A percentile compares a stretch with the other conserved stretches of the same genome.
phyloP scores from a whole-genome alignment of 441 rosid species.

The Aleurites moluccanus region DNA sequence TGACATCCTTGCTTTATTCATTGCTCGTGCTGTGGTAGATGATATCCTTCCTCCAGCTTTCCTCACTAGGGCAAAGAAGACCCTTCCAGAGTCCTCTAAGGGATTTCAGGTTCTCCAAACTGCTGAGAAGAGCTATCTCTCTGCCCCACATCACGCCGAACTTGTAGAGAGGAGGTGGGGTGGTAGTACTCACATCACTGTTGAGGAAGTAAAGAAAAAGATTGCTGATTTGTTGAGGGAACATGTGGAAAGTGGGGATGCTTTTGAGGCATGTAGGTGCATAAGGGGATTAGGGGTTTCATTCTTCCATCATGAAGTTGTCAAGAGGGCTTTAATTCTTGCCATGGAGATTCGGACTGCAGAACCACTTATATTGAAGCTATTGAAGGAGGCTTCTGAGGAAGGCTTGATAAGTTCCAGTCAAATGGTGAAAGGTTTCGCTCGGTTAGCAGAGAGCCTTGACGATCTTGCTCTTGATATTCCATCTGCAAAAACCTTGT shows the following conservation, averaged over 20 bases:
- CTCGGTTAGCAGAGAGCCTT: constrained; percentile 80
- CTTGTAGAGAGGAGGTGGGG: constrained; percentile 99
- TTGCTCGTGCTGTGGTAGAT: constrained; percentile 95
- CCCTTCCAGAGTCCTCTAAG: no score
- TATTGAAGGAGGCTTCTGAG: constrained; percentile 85
- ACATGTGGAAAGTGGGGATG: constrained; percentile 75
- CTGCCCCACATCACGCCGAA: constrained; percentile 98
- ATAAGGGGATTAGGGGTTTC: constrained; percentile 88
- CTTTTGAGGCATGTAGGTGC: constrained; percentile 92
- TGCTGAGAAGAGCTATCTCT: constrained; percentile 95
- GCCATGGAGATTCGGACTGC: constrained; percentile 78
- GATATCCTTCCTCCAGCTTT: constrained; percentile 96
- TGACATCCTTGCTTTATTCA: constrained; percentile 81
- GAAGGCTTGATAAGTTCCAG: constrained; percentile 96
- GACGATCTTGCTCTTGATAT: constrained; percentile 97
- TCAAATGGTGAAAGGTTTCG: constrained; percentile 91
- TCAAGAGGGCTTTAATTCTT: constrained; percentile 89
- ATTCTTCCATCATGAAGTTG: constrained; percentile 98
- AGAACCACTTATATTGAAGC: constrained; percentile 63
- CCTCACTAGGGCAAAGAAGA: constrained; percentile 77
- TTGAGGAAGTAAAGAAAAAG: constrained; percentile 92
- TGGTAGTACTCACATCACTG: constrained; percentile 88
- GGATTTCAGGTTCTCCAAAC: no score
- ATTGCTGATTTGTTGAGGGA: constrained; percentile 83
- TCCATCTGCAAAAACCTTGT: constrained; percentile 75